These are phyloP conservation scores for Orbilia brochopaga DNA, from an alignment of 2,329 filamentous ascomycete species.

Conservation along the genomic window DNA sequence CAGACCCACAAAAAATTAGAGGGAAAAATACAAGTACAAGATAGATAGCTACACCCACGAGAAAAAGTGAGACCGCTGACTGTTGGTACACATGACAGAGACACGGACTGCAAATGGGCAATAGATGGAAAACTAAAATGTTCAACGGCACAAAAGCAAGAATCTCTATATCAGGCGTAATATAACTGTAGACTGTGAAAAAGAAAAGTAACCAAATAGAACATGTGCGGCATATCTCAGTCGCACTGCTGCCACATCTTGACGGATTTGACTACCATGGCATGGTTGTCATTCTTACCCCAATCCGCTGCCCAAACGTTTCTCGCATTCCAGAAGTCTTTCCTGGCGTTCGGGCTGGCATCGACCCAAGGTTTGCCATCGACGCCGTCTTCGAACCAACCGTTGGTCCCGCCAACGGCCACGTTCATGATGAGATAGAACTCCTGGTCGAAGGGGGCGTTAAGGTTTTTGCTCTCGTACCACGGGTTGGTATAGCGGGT, in stretches of 20 bases:
- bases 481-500: constrained; percentile 70
- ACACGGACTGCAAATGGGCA: not conserved
- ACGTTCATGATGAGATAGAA: constrained; percentile 80
- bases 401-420: constrained; percentile 77
- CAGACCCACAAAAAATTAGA: constrained; percentile 26
- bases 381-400: constrained; percentile 79
- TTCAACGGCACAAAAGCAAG: not conserved
- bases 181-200: constrained; percentile 20
- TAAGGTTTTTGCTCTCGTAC: constrained; percentile 66
- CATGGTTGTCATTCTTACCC: constrained; percentile 61
- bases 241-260: constrained; percentile 74
- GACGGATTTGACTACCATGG: constrained; percentile 73
- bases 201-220: constrained; percentile 20
- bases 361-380: constrained; percentile 81
- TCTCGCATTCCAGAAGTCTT: constrained; percentile 76
- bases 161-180: constrained; percentile 12
- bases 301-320: constrained; percentile 74
- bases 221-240: constrained; percentile 58
- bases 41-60: no score
- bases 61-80: not conserved
- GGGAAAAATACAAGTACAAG: constrained; percentile 12
- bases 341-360: constrained; percentile 68
- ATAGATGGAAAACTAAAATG: not conserved
- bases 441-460: constrained; percentile 75
- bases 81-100: not conserved